Evolutionary conservation across 1,139 yeast genomes (phyloP).

Genomic region (Suhomyces kunorum): DNA sequence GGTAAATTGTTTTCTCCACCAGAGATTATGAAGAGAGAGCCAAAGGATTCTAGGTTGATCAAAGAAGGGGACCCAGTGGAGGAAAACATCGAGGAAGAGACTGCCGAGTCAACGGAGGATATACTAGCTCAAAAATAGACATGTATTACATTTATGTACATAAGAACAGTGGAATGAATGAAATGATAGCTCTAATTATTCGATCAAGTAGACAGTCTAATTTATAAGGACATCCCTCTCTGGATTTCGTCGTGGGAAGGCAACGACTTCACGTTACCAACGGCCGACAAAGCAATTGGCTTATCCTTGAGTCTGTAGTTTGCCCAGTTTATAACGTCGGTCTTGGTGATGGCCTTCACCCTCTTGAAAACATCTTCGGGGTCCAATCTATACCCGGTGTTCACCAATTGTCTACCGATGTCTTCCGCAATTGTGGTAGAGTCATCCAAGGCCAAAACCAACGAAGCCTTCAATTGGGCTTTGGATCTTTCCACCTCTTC

Average conservation of each 20-base stretch:
- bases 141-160: constrained; percentile 6
- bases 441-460: constrained; percentile 86
- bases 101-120: constrained; percentile 8
- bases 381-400: constrained; percentile 86
- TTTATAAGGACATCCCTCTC: constrained; percentile 34
- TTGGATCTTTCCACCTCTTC: constrained; percentile 93
- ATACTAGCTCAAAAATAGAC: constrained; percentile 4
- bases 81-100: constrained; percentile 45
- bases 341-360: constrained; percentile 74
- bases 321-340: constrained; percentile 88
- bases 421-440: constrained; percentile 97
- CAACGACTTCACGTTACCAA: constrained; percentile 73
- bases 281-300: constrained; percentile 86
- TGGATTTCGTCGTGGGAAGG: constrained; percentile 59
- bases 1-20: constrained; percentile 78
- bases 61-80: constrained; percentile 38
- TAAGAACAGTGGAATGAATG: constrained; percentile 1
- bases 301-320: constrained; percentile 74
- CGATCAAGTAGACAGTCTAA: not conserved
- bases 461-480: constrained; percentile 90
- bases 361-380: constrained; percentile 91
- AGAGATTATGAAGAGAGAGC: constrained; percentile 74
- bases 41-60: constrained; percentile 56
- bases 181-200: not conserved
- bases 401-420: constrained; percentile 94